Evolutionary conservation across 106 monocot genomes (phyloP), one percentile per base, ranked within the genome.

Genomic region (Alisma plantagoaquatica): DNA sequence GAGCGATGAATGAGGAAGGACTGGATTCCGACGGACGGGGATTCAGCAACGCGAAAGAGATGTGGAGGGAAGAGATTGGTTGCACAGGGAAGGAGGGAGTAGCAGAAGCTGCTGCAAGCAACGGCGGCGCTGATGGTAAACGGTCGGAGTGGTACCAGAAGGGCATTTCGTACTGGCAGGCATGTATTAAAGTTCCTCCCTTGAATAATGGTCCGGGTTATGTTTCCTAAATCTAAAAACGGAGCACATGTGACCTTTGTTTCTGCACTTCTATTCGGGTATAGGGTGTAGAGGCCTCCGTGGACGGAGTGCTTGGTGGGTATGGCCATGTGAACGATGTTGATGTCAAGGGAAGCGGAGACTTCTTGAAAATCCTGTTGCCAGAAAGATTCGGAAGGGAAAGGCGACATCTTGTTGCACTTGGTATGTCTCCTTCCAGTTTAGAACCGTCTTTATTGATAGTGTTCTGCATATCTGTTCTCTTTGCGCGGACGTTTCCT

Each of bases 101-200:
- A n/a, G n/a, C n/a, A n/a, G n/a, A n/a, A n/a, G n/a, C n/a, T n/a
- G n/a, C n/a, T n/a, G n/a, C n/a, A n/a, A 67, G 60, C 17, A 51
- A 30, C 24, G 52, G 33, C 6, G 28, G 49, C 27, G 27, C 17
- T n/a, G 23, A 28, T 52, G 23, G 47, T 41, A 83, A 88, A 30
- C 83, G 80, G 59, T 35, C 41, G 17, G 73, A 81, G 10, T 98
- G 98, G 98, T 98, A 98, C 35, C 48, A 41, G 14, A 82, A 90
- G 49, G 98, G 82, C 53, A 90, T 98, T 73, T 61, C 75, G 59
- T 98, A 98, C 63, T 98, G 98, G 98, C 54, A 90, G 75, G 96
- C 89, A 89, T 83, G 47, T 15, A 35, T 25, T 14, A 38, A 38
- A 14, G 6, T 38, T 38, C 14, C 35, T 38, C 14, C 29, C 1